Evolutionary conservation across 2,329 filamentous ascomycete species (phyloP), one percentile per base, ranked within the genome.

Genomic region (Hymenoscyphus fructigenus): DNA sequence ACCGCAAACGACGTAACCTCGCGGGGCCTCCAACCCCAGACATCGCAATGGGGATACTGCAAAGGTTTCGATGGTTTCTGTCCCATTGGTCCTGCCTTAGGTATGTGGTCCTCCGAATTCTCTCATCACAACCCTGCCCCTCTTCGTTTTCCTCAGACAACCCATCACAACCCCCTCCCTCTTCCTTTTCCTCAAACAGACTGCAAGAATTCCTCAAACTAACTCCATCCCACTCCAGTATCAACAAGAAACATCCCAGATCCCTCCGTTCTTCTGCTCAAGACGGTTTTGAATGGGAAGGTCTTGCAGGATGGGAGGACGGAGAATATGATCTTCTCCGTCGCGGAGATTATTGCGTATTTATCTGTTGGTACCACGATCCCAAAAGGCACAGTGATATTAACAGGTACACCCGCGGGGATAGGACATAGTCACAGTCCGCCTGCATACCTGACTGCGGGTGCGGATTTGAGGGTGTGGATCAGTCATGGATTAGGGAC

Each of bases 351-450:
- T 3, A 76, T 85, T 17, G 75, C 74, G 55, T 82, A 81, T 15
- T 71, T 81, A 28, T 82, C 79, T 57, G 78, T 77, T 29, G 82
- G 80, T 0, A 80, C 80, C 10, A 85, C 84, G 0, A 69, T 86
- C 0, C 76, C 81, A 67, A 75, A 78, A 0, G 84, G 84, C 10
- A 83, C 80, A 1, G 76, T 78, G 1, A 78, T 84, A 47, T 79
- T 84, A 77, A 84, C 82, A 3, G 82, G 83, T 2, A 84, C 82
- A 1, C 81, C 82, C 0, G 70, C 72, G 0, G 79, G 76, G 53
- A 79, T 82, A 20, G 80, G 80, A 0, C 78, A 78, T 62, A 81
- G 81, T 0, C 73, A 84, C 23, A 75, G 72, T 0, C 80, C 69
- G 15, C 65, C 66, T 5, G 55, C 57, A 32, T 71, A 63, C 55